Percentiles rank a stretch among this genome's conserved stretches.
These are phyloP conservation scores for Mimosa pudica DNA, from an alignment of 306 rosid species.

Conservation along the genomic window DNA sequence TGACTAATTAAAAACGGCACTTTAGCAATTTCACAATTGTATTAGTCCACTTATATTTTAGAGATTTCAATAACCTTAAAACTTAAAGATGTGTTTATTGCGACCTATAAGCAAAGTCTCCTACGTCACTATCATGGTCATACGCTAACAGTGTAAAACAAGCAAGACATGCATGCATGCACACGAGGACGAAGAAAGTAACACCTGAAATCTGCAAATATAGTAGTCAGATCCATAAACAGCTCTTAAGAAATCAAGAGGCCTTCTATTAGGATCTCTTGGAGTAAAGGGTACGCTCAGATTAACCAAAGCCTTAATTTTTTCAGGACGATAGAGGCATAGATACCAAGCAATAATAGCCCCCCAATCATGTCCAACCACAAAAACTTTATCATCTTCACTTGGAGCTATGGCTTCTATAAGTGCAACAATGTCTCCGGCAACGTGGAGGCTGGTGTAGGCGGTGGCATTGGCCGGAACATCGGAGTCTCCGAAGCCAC, in stretches of 20 bases:
- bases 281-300: slow-evolving; percentile 60
- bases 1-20: no score
- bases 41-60: no score
- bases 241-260: slow-evolving; percentile 47
- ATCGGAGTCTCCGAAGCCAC: slow-evolving; percentile 75
- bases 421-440: slow-evolving; percentile 67
- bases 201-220: slow-evolving; percentile 75
- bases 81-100: no score
- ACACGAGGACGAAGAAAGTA: not conserved
- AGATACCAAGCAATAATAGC: slow-evolving; percentile 67
- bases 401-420: slow-evolving; percentile 35
- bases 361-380: slow-evolving; percentile 92
- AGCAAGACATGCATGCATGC: not conserved
- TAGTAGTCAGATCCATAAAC: slow-evolving; percentile 70
- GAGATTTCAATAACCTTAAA: no score
- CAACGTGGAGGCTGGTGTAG: slow-evolving; percentile 62
- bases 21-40: no score
- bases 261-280: slow-evolving; percentile 57
- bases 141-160: not conserved
- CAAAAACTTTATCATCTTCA: slow-evolving; percentile 64
- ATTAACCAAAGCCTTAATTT: slow-evolving; percentile 64
- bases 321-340: slow-evolving; percentile 65
- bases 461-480: slow-evolving; percentile 35
- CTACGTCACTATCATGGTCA: not conserved
- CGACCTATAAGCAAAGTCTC: not conserved